Evolutionary conservation across 495 filamentous ascomycete species (phyloP), one percentile per base, ranked within the genome.

Genomic region (Talaromyces liani): DNA sequence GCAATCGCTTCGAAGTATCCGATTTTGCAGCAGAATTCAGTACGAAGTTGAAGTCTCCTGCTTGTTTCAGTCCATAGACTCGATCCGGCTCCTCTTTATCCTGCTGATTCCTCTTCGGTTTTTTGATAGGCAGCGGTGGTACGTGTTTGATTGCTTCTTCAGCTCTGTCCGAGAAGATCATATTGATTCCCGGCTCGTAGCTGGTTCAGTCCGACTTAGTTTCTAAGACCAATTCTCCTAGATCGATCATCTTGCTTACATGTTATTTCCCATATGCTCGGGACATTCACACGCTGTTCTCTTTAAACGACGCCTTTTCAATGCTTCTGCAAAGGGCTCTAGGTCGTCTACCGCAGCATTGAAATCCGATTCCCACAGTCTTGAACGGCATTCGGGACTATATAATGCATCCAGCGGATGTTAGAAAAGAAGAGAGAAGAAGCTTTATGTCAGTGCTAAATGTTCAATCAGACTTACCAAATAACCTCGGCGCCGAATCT

Each of bases 61-160:
- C 64, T 22, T 68, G 45, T 36, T 31, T 36, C 9, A 68, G 54
- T 34, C 67, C 67, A 49, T 66, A 66, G 7, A 66, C 20, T 22
- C 47, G 57, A 33, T 68, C 67, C 33, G 67, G 67, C 45, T 49
- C 45, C 20, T 49, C 45, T 49, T 49, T 49, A 22, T 18, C 16
- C n/a, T 49, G 45, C 24, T 55, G 27, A 14, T 55, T 2, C n/a
- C n/a, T 31, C 25, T 51, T 6, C 14, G 49, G 9, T 36, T n/a
- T 24, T 9, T 60, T 7, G 20, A 34, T 58, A 25, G 18, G 3
- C 20, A 53, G 18, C 25, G 58, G 41, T 18, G 55, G 27, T 20
- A 31, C 25, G 34, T 65, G 59, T 14, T 31, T 39, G 8, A 65
- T 57, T 25, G 29, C 9, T n/a, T 24, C 12, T 31, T 65, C 59